phyloP scores from a whole-genome alignment of 148 eudicot species.

The Rhododendron griersonianum region DNA sequence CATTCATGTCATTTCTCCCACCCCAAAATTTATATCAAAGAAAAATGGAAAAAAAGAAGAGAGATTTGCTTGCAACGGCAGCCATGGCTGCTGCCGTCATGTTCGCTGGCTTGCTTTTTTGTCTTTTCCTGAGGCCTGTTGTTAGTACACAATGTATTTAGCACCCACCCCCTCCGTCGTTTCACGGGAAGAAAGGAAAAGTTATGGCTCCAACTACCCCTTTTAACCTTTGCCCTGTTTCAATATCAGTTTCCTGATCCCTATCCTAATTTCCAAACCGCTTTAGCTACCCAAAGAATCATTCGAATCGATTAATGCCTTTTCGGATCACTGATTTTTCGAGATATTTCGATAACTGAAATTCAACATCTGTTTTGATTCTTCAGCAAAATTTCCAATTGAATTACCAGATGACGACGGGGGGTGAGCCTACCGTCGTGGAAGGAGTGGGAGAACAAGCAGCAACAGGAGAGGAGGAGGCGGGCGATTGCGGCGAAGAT shows the following conservation, averaged over 20 bases:
- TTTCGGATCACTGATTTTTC: background rate
- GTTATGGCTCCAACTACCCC: background rate
- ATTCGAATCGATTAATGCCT: background rate
- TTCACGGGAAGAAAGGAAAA: background rate
- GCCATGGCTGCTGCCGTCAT: too few species aligned
- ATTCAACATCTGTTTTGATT: background rate
- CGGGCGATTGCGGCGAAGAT: slow-evolving; percentile 54
- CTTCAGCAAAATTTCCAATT: background rate
- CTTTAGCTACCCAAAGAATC: background rate
- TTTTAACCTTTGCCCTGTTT: background rate
- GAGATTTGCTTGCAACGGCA: too few species aligned
- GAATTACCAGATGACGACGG: slow-evolving; percentile 19
- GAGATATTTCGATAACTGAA: background rate
- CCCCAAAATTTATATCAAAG: too few species aligned
- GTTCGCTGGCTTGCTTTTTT: too few species aligned
- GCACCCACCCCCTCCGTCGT: background rate
- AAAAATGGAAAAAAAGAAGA: too few species aligned
- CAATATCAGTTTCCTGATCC: background rate
- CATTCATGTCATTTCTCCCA: too few species aligned
- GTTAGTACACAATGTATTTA: background rate
- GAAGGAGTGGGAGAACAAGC: slow-evolving; percentile 68
- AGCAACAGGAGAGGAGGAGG: slow-evolving; percentile 48
- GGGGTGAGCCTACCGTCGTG: slow-evolving; percentile 43
- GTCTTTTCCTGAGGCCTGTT: background rate
- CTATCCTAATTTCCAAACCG: background rate